These are phyloP conservation scores for Coccinonectria pachysandricola DNA, from an alignment of 2,329 filamentous ascomycete genomes.

Conservation along the genomic window DNA sequence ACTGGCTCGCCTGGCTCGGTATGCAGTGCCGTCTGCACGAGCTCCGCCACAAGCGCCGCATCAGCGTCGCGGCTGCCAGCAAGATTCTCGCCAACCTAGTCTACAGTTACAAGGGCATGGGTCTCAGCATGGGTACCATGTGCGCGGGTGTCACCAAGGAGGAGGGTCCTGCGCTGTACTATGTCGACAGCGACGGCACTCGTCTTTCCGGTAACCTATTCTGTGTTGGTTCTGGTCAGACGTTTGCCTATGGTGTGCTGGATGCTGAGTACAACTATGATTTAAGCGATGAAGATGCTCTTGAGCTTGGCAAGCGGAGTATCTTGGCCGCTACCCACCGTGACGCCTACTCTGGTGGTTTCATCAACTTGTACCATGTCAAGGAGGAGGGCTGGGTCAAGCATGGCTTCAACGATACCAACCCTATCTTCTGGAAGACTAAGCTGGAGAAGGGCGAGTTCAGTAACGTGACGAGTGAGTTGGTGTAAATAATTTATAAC, in stretches of 20 bases:
- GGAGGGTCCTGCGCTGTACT: slow-evolving; percentile 96
- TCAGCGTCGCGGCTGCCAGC: slow-evolving; percentile 90
- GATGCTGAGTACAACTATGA: slow-evolving; percentile 94
- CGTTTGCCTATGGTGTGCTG: slow-evolving; percentile 95
- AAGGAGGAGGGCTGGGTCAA: slow-evolving; percentile 99
- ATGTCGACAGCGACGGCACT: slow-evolving; percentile 91
- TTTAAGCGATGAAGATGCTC: slow-evolving; percentile 72
- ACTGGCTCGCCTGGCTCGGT: slow-evolving; percentile 97
- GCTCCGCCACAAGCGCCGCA: slow-evolving; percentile 97
- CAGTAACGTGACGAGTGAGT: slow-evolving; percentile 76
- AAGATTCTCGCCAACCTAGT: slow-evolving; percentile 98
- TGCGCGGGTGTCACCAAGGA: slow-evolving; percentile 91
- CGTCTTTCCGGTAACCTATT: slow-evolving; percentile 89
- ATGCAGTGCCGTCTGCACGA: slow-evolving; percentile 99
- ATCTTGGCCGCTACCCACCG: slow-evolving; percentile 94
- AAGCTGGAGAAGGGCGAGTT: slow-evolving; percentile 99
- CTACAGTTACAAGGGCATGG: slow-evolving; percentile 98
- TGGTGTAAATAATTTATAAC: too few species aligned
- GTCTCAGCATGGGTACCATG: slow-evolving; percentile 98
- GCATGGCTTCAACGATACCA: slow-evolving; percentile 96
- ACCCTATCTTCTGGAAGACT: slow-evolving; percentile 99
- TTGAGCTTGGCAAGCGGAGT: slow-evolving; percentile 82
- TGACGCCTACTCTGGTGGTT: slow-evolving; percentile 97
- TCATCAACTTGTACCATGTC: slow-evolving; percentile 97
- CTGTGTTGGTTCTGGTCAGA: slow-evolving; percentile 96